A percentile compares a stretch with the other conserved stretches of the same genome.
These are phyloP conservation scores for Acarospora socialis DNA, from an alignment of 2,329 filamentous ascomycete genomes.

Conservation along the genomic window DNA sequence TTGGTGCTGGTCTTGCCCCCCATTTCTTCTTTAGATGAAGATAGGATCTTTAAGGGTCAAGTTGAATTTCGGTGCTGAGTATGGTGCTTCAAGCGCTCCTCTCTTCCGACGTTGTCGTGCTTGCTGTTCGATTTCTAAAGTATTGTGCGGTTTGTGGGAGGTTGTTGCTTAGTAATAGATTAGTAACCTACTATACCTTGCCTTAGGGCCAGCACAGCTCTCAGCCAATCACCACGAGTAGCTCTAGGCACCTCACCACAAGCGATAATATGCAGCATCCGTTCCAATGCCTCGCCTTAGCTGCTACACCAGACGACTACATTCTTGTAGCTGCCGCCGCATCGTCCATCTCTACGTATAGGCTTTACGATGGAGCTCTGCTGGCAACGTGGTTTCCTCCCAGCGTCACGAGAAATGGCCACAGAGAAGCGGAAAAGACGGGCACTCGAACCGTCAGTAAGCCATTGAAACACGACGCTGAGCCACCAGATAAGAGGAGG, in stretches of 20 bases:
- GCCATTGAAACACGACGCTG: slow-evolving; percentile 18
- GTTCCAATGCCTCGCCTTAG: slow-evolving; percentile 47
- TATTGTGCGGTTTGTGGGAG: no score
- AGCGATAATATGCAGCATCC: slow-evolving; percentile 28
- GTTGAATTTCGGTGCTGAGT: slow-evolving; percentile 14
- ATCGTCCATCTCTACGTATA: slow-evolving; percentile 54
- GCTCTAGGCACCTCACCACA: no score
- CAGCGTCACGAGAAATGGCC: not conserved
- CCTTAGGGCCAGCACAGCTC: no score
- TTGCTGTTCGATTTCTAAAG: no score
- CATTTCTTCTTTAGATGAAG: slow-evolving; percentile 96
- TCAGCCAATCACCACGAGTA: no score
- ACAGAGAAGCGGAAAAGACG: not conserved
- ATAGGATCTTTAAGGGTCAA: slow-evolving; percentile 96
- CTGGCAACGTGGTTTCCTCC: slow-evolving; percentile 43
- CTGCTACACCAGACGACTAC: slow-evolving; percentile 21
- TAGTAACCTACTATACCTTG: no score
- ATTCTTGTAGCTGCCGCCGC: slow-evolving; percentile 62
- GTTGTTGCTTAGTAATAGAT: no score
- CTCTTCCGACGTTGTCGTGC: no score
- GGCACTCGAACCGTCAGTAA: not conserved
- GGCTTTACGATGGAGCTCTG: slow-evolving; percentile 40
- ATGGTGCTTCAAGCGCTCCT: not conserved
- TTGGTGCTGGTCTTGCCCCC: slow-evolving; percentile 94
- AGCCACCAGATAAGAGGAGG: slow-evolving; percentile 30